A percentile compares a stretch with the other conserved stretches of the same genome.
These are phyloP conservation scores for Cicer arietinum DNA, from an alignment of 306 rosid genomes.

Conservation along the genomic window DNA sequence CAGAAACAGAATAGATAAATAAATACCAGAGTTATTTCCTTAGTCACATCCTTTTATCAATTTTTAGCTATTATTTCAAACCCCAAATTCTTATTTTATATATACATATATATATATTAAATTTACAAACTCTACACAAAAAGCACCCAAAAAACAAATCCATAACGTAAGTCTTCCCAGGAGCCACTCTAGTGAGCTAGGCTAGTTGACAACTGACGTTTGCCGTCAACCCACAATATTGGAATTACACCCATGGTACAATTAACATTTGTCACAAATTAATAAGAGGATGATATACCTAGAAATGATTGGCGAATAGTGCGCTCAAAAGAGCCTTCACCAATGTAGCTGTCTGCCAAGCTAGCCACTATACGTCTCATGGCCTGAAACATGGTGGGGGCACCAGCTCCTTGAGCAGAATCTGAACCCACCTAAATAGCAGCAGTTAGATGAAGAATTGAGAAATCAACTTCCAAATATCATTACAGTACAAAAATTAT, in stretches of 20 bases:
- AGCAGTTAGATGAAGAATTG: conserved; percentile 44
- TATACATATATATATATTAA: neutral
- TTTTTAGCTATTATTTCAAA: neutral
- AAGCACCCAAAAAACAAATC: neutral
- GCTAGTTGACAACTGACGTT: neutral
- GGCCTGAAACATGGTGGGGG: conserved; percentile 98
- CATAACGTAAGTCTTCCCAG: conserved; percentile 9
- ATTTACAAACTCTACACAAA: neutral
- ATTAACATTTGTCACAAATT: neutral
- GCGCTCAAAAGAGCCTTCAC: conserved; percentile 88
- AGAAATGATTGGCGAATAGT: conserved; percentile 90
- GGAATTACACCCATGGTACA: neutral
- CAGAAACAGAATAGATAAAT: conserved; percentile 18
- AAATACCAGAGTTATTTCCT: neutral
- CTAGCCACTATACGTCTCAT: conserved; percentile 82
- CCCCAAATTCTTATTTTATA: neutral
- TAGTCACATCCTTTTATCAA: neutral
- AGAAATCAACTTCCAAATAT: conserved; percentile 26
- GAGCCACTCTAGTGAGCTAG: conserved; percentile 14
- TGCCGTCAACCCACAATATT: neutral
- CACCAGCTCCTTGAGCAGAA: conserved; percentile 99
- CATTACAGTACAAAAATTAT: conserved; percentile 11
- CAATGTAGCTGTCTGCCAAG: conserved; percentile 57
- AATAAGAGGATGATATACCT: conserved; percentile 60
- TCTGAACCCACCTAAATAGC: conserved; percentile 90